These are phyloP conservation scores for Chaetomiaceae sp. DNA, from an alignment of 2,329 filamentous ascomycete species.

Conservation along the genomic window DNA sequence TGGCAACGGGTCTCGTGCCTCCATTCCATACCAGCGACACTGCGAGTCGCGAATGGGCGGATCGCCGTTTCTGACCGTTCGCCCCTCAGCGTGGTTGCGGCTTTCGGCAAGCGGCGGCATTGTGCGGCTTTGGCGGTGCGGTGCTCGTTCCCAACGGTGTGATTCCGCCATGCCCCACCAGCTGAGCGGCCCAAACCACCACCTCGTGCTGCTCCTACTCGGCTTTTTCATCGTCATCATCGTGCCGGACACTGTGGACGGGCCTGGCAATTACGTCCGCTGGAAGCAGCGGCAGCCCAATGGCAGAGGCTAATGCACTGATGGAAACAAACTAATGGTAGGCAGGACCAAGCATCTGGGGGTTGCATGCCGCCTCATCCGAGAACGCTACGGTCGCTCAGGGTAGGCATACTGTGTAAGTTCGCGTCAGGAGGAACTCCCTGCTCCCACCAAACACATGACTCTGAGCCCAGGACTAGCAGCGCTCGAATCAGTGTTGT, in stretches of 20 bases:
- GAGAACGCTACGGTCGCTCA: background rate
- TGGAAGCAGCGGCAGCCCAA: conserved; percentile 3
- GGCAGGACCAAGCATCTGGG: no score
- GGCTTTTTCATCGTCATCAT: conserved; percentile 19
- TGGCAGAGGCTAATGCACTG: background rate
- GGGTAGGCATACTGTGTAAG: no score
- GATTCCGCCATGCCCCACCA: conserved; percentile 24
- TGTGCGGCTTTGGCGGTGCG: conserved; percentile 25
- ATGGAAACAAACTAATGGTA: no score
- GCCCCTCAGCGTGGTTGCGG: conserved; percentile 8
- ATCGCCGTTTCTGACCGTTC: conserved; percentile 16
- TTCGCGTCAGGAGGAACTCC: background rate
- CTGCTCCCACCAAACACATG: background rate
- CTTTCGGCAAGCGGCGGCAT: conserved; percentile 29
- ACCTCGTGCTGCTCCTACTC: conserved; percentile 15
- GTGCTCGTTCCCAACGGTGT: conserved; percentile 16
- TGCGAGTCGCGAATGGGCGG: background rate
- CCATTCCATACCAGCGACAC: background rate
- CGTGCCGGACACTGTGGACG: background rate
- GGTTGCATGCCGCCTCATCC: background rate
- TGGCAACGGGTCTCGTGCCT: conserved; percentile 14
- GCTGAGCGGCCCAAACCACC: conserved; percentile 7
- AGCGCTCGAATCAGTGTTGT: background rate
- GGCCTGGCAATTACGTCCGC: conserved; percentile 7
- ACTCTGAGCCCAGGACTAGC: no score